These are phyloP conservation scores for Rhododendron henanense DNA, from an alignment of 148 eudicot species.

Conservation along the genomic window DNA sequence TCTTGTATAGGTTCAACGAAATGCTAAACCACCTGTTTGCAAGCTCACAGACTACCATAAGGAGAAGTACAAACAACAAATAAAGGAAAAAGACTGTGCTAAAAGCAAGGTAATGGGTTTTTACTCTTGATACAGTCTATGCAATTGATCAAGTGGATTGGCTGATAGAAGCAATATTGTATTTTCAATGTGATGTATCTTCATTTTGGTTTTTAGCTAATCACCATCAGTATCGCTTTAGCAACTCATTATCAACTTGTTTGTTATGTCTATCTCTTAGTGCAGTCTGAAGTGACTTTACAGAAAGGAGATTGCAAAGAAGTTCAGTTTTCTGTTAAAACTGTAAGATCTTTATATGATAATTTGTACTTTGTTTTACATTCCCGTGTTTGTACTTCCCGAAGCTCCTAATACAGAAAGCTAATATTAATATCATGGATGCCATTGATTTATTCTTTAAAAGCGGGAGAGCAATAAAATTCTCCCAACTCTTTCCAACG, in stretches of 20 bases:
- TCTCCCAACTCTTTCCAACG: neutral
- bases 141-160: neutral
- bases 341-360: slow-evolving; percentile 44
- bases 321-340: slow-evolving; percentile 59
- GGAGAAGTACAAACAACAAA: slow-evolving; percentile 51
- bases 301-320: slow-evolving; percentile 54
- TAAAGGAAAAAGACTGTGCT: slow-evolving; percentile 49
- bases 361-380: slow-evolving; percentile 8
- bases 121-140: neutral
- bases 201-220: neutral
- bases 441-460: neutral
- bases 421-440: neutral
- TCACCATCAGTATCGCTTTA: neutral
- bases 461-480: neutral
- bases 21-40: slow-evolving; percentile 72
- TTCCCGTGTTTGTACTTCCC: neutral
- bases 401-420: neutral
- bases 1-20: slow-evolving; percentile 47
- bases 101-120: slow-evolving; percentile 55
- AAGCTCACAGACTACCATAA: slow-evolving; percentile 59
- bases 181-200: neutral
- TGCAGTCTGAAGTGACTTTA: slow-evolving; percentile 57
- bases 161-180: neutral
- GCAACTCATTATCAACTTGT: neutral
- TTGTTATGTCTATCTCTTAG: slow-evolving; percentile 9